Conservation (phyloP, 2,329 filamentous ascomycete genomes). For the Pestalotiopsis sp. region DNA sequence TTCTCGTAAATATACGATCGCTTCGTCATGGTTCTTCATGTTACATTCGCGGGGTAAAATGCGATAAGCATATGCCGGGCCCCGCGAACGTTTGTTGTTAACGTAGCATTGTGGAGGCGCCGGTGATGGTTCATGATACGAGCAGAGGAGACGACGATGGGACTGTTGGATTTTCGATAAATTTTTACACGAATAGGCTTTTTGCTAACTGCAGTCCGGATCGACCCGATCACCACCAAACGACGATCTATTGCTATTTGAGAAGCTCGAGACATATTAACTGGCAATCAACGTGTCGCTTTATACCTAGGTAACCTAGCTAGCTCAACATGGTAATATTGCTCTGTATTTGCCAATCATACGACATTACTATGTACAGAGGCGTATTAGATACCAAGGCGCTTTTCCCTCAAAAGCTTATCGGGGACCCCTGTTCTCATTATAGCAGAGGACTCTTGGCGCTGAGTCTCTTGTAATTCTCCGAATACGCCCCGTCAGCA, state of each 20-base stretch:
- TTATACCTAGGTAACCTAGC: not conserved
- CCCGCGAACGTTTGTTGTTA: not conserved
- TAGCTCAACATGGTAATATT: not conserved
- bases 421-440: not conserved
- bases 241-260: not conserved
- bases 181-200: not conserved
- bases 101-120: not conserved
- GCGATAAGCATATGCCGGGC: not conserved
- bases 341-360: not conserved
- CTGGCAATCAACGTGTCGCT: not conserved
- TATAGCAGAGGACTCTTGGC: not conserved
- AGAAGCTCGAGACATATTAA: not conserved
- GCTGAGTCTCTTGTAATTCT: slow-evolving; percentile 5
- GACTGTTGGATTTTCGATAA: not conserved
- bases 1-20: not conserved
- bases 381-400: too few species aligned
- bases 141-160: not conserved
- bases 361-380: not conserved
- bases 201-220: not conserved
- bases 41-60: not conserved
- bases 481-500: not conserved
- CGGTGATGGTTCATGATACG: not conserved
- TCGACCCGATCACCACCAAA: not conserved
- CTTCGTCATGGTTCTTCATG: not conserved
- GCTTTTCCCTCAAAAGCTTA: not conserved